Evolutionary conservation across 306 rosid genomes (phyloP), one percentile per base, ranked within the genome.

Genomic region (Urtica urens): DNA sequence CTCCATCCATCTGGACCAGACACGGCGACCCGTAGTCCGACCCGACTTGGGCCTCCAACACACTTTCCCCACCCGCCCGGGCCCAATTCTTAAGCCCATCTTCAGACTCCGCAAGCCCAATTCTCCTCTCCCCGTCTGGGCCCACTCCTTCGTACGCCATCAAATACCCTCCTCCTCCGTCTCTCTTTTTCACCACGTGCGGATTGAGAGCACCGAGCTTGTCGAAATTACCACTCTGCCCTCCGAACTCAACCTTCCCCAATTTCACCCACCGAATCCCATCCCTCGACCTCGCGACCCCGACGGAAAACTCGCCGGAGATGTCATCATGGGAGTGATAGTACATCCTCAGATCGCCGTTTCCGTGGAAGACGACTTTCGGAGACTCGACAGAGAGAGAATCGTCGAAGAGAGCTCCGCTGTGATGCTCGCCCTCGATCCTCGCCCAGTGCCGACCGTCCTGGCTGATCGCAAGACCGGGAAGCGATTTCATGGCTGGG

Each of bases 361-460:
- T 79, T 19, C 65, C 69, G 60, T 86, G 93, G 55, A 59, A 79
- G 10, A 82, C 83, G 35, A 81, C 90, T 8, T 72, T 77, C 41
- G 93, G 88, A 0, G 82, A 61, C 12, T 81, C 65, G 52, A 86
- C 62, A 27, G 77, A 82, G 46, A 62, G 38, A 33, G 83, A 79
- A 65, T 82, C 90, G 67, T 76, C 88, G 58, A 86, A 53, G 33
- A 86, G 51, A 47, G 93, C 88, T 25, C 93, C 96, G 65, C 81
- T 81, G 22, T 78, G 88, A 66, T 86, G 93, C 50, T 79, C 86
- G 10, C 88, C 88, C 68, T 81, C 95, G 64, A 85, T 76, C 68
- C 93, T 81, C 58, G 93, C 93, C 95, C 87, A 85, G 46, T 85
- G 70, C 65, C 85, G 73, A 51, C 95, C 87, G 59, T 81, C 95